Evolutionary conservation across 2,329 filamentous ascomycete genomes (phyloP).

Genomic region (Paracamarosporium sp.): DNA sequence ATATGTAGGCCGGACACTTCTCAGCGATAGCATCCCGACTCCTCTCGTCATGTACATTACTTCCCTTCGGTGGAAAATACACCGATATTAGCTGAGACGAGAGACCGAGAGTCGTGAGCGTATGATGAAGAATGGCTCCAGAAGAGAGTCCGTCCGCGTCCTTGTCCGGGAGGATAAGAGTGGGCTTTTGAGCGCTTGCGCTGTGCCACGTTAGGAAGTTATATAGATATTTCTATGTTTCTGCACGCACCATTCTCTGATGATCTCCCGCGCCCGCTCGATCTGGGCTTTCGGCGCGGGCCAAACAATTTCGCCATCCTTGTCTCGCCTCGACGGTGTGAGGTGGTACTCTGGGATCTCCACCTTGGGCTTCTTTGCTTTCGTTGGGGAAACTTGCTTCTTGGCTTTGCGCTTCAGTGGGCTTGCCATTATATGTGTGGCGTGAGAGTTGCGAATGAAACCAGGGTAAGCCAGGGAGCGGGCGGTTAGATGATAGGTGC

Average conservation of each 20-base stretch:
- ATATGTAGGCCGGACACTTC: slow-evolving; percentile 62
- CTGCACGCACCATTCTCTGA: slow-evolving; percentile 62
- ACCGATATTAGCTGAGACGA: slow-evolving; percentile 59
- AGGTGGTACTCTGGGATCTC: slow-evolving; percentile 41
- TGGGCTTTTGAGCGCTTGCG: slow-evolving; percentile 57
- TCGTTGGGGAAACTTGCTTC: slow-evolving; percentile 17
- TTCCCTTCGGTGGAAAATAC: slow-evolving; percentile 67
- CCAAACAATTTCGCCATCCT: slow-evolving; percentile 62
- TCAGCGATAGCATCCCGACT: slow-evolving; percentile 61
- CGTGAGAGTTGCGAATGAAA: slow-evolving; percentile 12
- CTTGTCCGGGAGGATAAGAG: slow-evolving; percentile 71
- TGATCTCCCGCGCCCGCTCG: slow-evolving; percentile 61
- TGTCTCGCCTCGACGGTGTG: slow-evolving; percentile 31
- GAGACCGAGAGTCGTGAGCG: slow-evolving; percentile 65
- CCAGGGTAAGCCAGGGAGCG: background rate
- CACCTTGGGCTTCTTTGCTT: slow-evolving; percentile 34
- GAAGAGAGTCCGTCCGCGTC: slow-evolving; percentile 72
- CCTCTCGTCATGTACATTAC: slow-evolving; percentile 61
- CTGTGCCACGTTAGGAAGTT: too few relatives aligned
- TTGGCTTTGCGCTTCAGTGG: slow-evolving; percentile 39
- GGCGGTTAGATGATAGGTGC: too few relatives aligned
- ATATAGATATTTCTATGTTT: too few relatives aligned
- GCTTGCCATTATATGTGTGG: slow-evolving; percentile 24
- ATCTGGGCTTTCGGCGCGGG: slow-evolving; percentile 66
- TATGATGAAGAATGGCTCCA: slow-evolving; percentile 68